Evolutionary conservation across 108 stramenopile genomes (phyloP).

Genomic region (Cyclotella kingstonii): DNA sequence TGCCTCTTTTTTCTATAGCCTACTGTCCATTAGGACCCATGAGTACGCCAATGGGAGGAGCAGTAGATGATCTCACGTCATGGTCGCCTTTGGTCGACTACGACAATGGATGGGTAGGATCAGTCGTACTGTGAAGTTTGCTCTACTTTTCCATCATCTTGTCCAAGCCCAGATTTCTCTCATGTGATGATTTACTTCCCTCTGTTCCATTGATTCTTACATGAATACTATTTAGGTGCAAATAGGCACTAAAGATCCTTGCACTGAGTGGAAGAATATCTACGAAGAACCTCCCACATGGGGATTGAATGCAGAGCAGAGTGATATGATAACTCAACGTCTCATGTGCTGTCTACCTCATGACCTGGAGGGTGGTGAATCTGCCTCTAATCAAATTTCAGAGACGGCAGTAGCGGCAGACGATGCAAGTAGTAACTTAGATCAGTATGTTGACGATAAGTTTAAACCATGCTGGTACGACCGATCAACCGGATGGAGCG

Average conservation of each 20-base stretch:
- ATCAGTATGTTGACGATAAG: neutral
- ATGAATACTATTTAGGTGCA: too few species aligned
- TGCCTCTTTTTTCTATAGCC: neutral
- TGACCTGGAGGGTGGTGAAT: neutral
- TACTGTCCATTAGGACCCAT: slow-evolving; percentile 6
- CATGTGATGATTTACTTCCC: too few species aligned
- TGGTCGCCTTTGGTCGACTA: slow-evolving; percentile 11
- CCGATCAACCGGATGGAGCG: slow-evolving; percentile 7
- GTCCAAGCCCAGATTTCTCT: too few species aligned
- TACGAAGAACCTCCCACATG: slow-evolving; percentile 1
- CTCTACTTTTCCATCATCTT: neutral
- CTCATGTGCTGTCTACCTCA: slow-evolving; percentile 20
- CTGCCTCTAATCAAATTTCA: too few species aligned
- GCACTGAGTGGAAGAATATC: slow-evolving; percentile 9
- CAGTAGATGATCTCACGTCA: neutral
- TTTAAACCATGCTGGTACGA: neutral
- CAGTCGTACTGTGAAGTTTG: neutral
- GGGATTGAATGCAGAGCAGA: slow-evolving; percentile 14
- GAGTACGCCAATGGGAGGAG: slow-evolving; percentile 3
- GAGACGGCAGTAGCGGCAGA: neutral
- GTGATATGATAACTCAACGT: slow-evolving; percentile 11
- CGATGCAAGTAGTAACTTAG: neutral
- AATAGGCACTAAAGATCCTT: neutral
- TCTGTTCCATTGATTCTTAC: too few species aligned
- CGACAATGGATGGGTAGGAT: slow-evolving; percentile 12